phyloP scores from a whole-genome alignment of 1,284 basidiomycete genomes.

The Apiotrichum laibachii region DNA sequence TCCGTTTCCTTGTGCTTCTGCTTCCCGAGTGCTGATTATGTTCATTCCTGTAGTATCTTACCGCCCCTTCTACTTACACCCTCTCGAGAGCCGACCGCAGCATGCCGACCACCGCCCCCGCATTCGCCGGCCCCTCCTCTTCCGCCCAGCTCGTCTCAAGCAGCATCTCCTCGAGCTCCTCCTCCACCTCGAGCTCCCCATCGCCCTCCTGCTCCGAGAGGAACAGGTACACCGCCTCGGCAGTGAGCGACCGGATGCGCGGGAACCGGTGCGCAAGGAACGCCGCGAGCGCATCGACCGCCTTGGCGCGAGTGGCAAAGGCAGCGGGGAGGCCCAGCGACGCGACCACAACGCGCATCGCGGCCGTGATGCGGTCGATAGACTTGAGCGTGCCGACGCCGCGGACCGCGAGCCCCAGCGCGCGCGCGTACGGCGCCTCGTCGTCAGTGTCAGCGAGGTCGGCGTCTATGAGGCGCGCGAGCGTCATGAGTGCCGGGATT shows the following conservation, averaged over 20 bases:
- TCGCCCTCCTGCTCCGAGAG: slow-evolving; percentile 67
- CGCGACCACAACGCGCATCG: slow-evolving; percentile 67
- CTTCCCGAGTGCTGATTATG: too few species aligned
- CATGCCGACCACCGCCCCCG: slow-evolving; percentile 21
- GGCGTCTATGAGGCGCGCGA: slow-evolving; percentile 67
- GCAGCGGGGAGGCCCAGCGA: slow-evolving; percentile 12
- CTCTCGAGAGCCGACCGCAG: background rate
- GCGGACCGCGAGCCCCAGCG: slow-evolving; percentile 18
- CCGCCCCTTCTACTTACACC: background rate
- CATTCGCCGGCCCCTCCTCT: slow-evolving; percentile 14
- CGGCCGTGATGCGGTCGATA: slow-evolving; percentile 68
- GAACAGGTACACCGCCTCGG: slow-evolving; percentile 74
- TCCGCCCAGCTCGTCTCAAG: slow-evolving; percentile 73
- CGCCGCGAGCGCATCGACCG: slow-evolving; percentile 55
- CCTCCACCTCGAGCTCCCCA: slow-evolving; percentile 71
- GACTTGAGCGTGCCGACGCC: slow-evolving; percentile 61
- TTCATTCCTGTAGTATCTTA: too few species aligned
- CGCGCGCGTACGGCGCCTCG: slow-evolving; percentile 3
- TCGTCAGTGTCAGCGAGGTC: slow-evolving; percentile 24
- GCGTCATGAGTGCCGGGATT: slow-evolving; percentile 71
- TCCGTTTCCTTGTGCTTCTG: too few species aligned
- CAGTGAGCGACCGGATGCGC: slow-evolving; percentile 69
- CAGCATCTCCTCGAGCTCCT: slow-evolving; percentile 69
- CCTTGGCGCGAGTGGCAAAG: slow-evolving; percentile 53
- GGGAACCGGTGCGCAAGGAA: slow-evolving; percentile 77